phyloP scores from a whole-genome alignment of 371 early-diverging fungal species.

The Mortierella polycephala region DNA sequence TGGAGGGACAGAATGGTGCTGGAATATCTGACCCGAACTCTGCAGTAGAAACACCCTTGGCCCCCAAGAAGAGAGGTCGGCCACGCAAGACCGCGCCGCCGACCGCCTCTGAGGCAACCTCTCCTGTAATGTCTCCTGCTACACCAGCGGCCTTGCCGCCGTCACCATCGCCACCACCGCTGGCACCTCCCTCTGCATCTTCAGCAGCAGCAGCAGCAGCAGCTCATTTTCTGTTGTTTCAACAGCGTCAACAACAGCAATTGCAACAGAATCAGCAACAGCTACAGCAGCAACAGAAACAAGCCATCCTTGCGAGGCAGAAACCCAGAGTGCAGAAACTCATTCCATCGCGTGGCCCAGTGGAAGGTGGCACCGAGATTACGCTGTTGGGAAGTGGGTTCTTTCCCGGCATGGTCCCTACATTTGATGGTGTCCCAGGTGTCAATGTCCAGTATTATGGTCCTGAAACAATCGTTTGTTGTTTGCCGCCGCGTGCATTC shows the following conservation, averaged over 20 bases:
- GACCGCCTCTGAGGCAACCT: constrained; percentile 20
- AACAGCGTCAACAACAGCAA: constrained; percentile 42
- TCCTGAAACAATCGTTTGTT: constrained; percentile 78
- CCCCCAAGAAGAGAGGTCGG: constrained; percentile 51
- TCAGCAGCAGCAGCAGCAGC: constrained; percentile 32
- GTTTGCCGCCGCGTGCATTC: constrained; percentile 77
- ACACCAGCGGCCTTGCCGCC: constrained; percentile 2
- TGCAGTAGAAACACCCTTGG: constrained; percentile 17
- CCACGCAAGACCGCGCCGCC: constrained; percentile 34
- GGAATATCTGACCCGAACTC: not conserved
- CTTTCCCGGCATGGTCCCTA: constrained; percentile 71
- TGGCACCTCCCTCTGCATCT: constrained; percentile 15
- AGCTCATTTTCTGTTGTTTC: constrained; percentile 31
- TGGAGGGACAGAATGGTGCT: not conserved
- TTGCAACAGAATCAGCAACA: constrained; percentile 46
- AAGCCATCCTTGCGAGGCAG: constrained; percentile 49
- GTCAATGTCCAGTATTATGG: constrained; percentile 74
- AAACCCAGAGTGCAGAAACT: constrained; percentile 64
- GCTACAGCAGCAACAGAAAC: constrained; percentile 49
- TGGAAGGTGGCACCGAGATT: constrained; percentile 82
- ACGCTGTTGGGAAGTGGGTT: constrained; percentile 83
- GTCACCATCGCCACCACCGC: constrained; percentile 26
- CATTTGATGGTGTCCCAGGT: constrained; percentile 81
- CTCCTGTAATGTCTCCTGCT: constrained; percentile 25
- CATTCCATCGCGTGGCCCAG: constrained; percentile 80